Base-by-base conservation (phyloP, 2,329 filamentous ascomycete species). In the Nemania bipapillata region DNA sequence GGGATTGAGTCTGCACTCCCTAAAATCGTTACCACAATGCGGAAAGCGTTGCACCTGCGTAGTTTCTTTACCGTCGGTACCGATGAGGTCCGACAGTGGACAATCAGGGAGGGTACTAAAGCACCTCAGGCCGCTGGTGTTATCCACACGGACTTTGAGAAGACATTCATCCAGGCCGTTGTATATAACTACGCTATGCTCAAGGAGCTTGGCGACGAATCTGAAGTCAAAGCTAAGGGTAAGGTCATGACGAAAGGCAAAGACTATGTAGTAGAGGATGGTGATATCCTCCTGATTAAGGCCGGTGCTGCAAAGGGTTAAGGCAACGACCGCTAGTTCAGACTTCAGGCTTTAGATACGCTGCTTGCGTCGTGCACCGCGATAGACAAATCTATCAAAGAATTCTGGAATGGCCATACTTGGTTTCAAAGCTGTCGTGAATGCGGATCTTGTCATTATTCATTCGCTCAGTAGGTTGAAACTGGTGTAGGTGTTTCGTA, bases 181-280 rank as follows among this genome's bases (percentile, higher is more conserved):
- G 94, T 97, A 32, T 98, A 97, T 85, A 98, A 97, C 85, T 99
- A 89, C 83, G 85, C 80, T 28, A 83, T 87, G 1, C 84, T 99
- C 62, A 93, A 91, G 83, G 96, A 98, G 82, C 85, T 92, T 56
- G 95, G 95, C 60, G 93, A 97, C 73, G 96, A 99, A 85, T 85
- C 89, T 26, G 89, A 92, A 74, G 92, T 97, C 74, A 97, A 94
- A 86, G 89, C 95, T 28, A 95, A 95, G 82, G 96, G 96, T 77
- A 99, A 99, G 86, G 82, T 99, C 74, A 92, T 97, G 91, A 98
- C 95, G 67, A 99, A 99, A 87, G 96, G 96, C 79, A 98, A 98
- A 86, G 95, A 98, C 59, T 98, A 99, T 80, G 88, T 95, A 5
- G 89, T 96, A 11, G 90, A 94, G 80, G 93, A 96, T 78, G 93